Evolutionary conservation across 129 eudicot genomes (phyloP), one percentile per base, ranked within the genome.

Genomic region (Flaveria sonorensis): DNA sequence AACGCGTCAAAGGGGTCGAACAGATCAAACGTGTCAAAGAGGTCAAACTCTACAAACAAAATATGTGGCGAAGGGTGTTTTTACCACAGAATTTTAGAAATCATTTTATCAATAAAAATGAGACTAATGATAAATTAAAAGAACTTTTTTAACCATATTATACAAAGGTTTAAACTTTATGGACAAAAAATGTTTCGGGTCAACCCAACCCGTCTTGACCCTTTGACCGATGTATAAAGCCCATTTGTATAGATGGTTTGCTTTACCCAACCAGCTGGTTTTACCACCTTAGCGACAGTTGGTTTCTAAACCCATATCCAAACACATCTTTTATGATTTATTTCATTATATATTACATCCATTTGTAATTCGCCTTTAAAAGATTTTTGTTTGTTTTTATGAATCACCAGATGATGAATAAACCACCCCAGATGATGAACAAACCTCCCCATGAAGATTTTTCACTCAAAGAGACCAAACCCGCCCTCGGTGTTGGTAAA

Each of bases 401-500:
- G 32, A 15, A 73, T 19, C 62, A 43, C 40, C 40, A 57, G 77
- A 73, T 57, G 77, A 72, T 15, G 57, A 61, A 79, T 18, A 74
- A 24, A 73, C 77, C 77, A 10, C 68, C 56, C 21, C 51, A 68
- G 14, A 81, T 77, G 68, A 83, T 83, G 87, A 77, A 45, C 65
- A 77, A 83, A 15, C 89, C 89, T 57, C 83, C 83, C 18, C 46
- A 50, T 40, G 68, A 73, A 0, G 77, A 56, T 56, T 73, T 73
- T 73, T 73, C 68, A 8, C 77, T 73, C 77, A 73, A 83, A 86
- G 72, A 86, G 76, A 73, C 68, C 68, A 73, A 73, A 57, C 77
- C 77, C 18, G 53, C 47, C 45, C 68, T 73, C 13, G 77, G 77
- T 55, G 68, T 18, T 6, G 46, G 55, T 9, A 72, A 72, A 56